These are phyloP conservation scores for Kuraishia ogatae DNA, from an alignment of 805 yeast species.

Conservation along the genomic window DNA sequence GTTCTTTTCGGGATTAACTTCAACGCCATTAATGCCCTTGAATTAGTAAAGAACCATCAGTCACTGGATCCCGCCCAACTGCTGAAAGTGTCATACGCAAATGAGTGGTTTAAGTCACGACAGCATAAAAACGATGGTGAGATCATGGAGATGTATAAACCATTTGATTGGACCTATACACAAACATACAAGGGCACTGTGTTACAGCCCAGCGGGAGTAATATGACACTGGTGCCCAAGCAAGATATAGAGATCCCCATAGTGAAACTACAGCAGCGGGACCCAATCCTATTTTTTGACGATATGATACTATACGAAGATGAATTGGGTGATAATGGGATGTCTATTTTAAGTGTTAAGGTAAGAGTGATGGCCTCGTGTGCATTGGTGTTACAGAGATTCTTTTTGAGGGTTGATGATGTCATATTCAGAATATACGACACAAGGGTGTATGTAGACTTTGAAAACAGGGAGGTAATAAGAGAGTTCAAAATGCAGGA, in stretches of 20 bases:
- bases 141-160: conserved; percentile 57
- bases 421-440: conserved; percentile 81
- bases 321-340: conserved; percentile 95
- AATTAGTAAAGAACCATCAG: conserved; percentile 36
- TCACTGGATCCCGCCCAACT: conserved; percentile 34
- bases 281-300: conserved; percentile 83
- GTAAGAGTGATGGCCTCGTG: conserved; percentile 85
- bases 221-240: conserved; percentile 15
- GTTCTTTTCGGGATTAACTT: conserved; percentile 40
- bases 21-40: conserved; percentile 71
- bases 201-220: background rate
- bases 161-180: conserved; percentile 96
- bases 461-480: conserved; percentile 50
- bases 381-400: conserved; percentile 61
- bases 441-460: conserved; percentile 76
- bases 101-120: conserved; percentile 58
- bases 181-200: conserved; percentile 64
- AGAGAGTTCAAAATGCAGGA: conserved; percentile 75
- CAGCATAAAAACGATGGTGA: conserved; percentile 21
- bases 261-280: conserved; percentile 58
- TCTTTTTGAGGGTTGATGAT: conserved; percentile 84
- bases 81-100: conserved; percentile 74
- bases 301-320: conserved; percentile 88
- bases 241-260: conserved; percentile 48
- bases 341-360: conserved; percentile 66